Evolutionary conservation across 768 basidiomycete genomes (phyloP).

Genomic region (Trametes sanguinea): DNA sequence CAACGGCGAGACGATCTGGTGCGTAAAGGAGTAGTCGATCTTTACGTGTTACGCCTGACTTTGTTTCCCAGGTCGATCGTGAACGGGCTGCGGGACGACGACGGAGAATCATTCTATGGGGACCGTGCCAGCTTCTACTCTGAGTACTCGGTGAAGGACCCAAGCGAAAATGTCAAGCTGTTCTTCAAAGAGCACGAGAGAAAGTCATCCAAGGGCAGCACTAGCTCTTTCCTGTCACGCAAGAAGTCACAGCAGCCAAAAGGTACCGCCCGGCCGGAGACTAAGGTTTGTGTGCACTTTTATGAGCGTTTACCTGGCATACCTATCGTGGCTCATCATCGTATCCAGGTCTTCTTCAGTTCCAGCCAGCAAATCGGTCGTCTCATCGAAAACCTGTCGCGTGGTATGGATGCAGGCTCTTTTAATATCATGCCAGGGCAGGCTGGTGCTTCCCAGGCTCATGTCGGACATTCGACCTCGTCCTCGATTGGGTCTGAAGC

Average conservation of each 20-base stretch:
- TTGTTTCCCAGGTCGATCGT: conserved; percentile 67
- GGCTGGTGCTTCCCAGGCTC: conserved; percentile 28
- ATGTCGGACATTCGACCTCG: conserved; percentile 51
- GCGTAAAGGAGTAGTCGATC: conserved; percentile 30
- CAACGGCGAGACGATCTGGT: conserved; percentile 90
- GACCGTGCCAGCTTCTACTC: conserved; percentile 73
- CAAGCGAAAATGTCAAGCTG: conserved; percentile 65
- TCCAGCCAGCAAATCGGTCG: conserved; percentile 79
- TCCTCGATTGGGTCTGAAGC: conserved; percentile 63
- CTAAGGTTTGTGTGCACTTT: conserved; percentile 61
- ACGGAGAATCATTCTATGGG: conserved; percentile 67
- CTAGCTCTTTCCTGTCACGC: conserved; percentile 56
- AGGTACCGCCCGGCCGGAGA: conserved; percentile 71
- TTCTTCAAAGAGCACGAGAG: conserved; percentile 76
- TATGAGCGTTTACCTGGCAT: not conserved
- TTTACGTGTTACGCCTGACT: conserved; percentile 13
- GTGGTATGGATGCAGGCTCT: conserved; percentile 78
- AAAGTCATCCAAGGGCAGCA: conserved; percentile 67
- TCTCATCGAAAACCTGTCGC: conserved; percentile 80
- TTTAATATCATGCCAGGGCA: conserved; percentile 68
- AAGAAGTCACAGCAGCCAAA: conserved; percentile 48
- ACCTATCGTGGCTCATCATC: conserved; percentile 15
- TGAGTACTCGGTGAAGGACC: conserved; percentile 59
- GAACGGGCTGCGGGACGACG: conserved; percentile 78
- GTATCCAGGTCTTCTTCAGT: conserved; percentile 67